These are phyloP conservation scores for Clavariopsis aquatica DNA, from an alignment of 495 filamentous ascomycete genomes.

Conservation along the genomic window DNA sequence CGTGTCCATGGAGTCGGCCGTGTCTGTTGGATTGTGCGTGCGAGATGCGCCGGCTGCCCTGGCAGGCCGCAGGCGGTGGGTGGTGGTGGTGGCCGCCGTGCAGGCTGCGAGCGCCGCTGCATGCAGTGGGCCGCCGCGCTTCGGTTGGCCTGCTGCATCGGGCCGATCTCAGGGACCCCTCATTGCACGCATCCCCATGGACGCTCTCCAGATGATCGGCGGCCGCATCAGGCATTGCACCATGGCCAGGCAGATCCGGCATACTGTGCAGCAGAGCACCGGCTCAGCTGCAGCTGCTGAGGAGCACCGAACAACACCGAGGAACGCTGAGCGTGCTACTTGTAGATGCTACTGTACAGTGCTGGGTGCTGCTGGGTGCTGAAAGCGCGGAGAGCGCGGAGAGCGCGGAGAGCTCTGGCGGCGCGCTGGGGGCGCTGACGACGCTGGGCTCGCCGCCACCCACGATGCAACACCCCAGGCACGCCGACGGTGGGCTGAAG, in stretches of 20 bases:
- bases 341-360: too few relatives aligned
- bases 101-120: background rate
- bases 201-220: background rate
- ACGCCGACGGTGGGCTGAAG: background rate
- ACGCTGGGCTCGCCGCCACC: background rate
- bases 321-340: too few relatives aligned
- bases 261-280: too few relatives aligned
- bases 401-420: too few relatives aligned
- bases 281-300: too few relatives aligned
- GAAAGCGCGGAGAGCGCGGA: too few relatives aligned
- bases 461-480: background rate
- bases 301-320: too few relatives aligned
- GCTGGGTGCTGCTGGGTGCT: too few relatives aligned
- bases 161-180: too few relatives aligned
- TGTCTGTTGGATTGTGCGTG: background rate
- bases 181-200: background rate
- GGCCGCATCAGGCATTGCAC: conserved; percentile 17
- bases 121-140: conserved; percentile 19
- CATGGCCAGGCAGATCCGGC: conserved; percentile 31
- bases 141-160: background rate
- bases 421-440: background rate
- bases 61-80: background rate
- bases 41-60: background rate
- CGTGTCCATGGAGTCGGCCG: conserved; percentile 10
- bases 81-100: background rate